phyloP scores from a whole-genome alignment of 2,329 filamentous ascomycete genomes.

The Gaeumannomyces tritici region DNA sequence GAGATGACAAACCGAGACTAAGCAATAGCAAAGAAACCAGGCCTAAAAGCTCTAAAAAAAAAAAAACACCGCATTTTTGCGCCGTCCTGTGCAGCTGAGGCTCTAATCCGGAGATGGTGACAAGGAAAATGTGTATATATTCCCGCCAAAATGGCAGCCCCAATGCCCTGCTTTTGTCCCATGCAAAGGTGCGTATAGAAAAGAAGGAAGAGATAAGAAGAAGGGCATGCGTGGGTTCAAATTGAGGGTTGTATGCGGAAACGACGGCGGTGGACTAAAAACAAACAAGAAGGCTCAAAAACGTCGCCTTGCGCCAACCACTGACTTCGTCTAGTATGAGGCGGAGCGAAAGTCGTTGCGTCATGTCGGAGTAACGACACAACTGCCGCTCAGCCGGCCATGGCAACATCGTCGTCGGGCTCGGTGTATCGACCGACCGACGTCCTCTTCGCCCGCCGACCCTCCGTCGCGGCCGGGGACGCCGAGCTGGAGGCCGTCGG shows the following conservation, averaged over 20 bases:
- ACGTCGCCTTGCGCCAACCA: no score
- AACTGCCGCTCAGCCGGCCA: conserved; percentile 7
- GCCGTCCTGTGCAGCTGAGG: neutral
- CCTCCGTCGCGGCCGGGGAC: conserved; percentile 11
- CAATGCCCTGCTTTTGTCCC: neutral
- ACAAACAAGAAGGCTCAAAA: neutral
- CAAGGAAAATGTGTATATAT: neutral
- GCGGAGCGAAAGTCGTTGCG: neutral
- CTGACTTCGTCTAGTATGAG: no score
- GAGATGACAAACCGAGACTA: no score
- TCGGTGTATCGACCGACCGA: conserved; percentile 26
- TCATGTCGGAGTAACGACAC: neutral
- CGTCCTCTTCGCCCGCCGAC: neutral
- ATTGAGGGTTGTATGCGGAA: neutral
- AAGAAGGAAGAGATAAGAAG: no score
- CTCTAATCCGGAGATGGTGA: neutral
- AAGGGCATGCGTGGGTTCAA: neutral
- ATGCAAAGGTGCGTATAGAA: neutral
- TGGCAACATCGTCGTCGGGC: conserved; percentile 22
- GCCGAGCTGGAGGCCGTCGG: conserved; percentile 16
- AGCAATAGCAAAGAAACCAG: neutral
- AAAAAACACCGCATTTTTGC: neutral
- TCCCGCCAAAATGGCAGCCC: neutral
- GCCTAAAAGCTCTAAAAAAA: neutral
- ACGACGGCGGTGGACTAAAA: neutral